These are phyloP conservation scores for Tylopilus balloui DNA, from an alignment of 768 basidiomycete species.

Conservation along the genomic window DNA sequence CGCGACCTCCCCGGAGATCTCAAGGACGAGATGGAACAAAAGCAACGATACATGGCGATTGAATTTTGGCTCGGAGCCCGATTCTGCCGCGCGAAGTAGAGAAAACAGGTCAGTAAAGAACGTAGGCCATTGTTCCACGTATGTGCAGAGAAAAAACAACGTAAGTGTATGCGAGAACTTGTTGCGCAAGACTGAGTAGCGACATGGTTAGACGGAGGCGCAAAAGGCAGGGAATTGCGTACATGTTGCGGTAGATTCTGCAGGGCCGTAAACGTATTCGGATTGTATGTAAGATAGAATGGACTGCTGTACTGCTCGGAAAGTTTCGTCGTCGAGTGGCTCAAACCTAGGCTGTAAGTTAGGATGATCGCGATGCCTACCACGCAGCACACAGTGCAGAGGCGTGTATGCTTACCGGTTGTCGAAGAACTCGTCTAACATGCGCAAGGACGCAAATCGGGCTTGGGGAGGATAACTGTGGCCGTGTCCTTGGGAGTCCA, in stretches of 20 bases:
- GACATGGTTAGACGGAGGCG: constrained; percentile 3
- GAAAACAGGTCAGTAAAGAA: constrained; percentile 79
- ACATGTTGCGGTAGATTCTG: constrained; percentile 82
- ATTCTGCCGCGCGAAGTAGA: constrained; percentile 61
- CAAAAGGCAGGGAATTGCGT: constrained; percentile 34
- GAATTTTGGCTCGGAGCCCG: constrained; percentile 53
- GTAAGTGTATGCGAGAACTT: constrained; percentile 91
- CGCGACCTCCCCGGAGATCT: constrained; percentile 96
- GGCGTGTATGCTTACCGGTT: constrained; percentile 56
- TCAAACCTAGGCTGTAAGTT: constrained; percentile 45
- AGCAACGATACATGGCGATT: constrained; percentile 85
- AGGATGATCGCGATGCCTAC: constrained; percentile 3
- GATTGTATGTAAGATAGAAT: constrained; percentile 79
- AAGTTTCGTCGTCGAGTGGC: constrained; percentile 64
- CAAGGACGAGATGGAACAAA: constrained; percentile 87
- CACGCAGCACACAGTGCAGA: not conserved
- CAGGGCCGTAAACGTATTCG: constrained; percentile 82
- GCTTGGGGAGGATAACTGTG: constrained; percentile 68
- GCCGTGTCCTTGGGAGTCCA: constrained; percentile 47
- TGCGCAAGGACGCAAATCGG: constrained; percentile 75
- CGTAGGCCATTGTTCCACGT: constrained; percentile 78
- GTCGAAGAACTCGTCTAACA: constrained; percentile 80
- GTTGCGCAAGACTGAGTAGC: constrained; percentile 74
- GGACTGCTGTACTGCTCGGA: constrained; percentile 69
- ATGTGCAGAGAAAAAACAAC: constrained; percentile 83